Evolutionary conservation across 1,284 basidiomycete genomes (phyloP).

Genomic region (Naganishia sp.): DNA sequence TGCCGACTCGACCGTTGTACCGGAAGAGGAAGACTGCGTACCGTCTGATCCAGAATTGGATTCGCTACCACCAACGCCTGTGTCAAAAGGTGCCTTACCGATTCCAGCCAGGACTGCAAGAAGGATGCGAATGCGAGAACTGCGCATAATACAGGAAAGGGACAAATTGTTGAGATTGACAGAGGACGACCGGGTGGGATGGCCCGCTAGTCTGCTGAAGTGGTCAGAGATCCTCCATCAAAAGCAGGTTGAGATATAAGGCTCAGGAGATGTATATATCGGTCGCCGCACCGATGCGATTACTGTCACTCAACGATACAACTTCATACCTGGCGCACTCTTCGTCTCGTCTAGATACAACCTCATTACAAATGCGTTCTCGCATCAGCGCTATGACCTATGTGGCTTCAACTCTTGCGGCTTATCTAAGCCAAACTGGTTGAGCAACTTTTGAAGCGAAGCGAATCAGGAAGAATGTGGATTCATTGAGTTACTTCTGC

Average conservation of each 20-base stretch:
- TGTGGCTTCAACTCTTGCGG: slow-evolving; percentile 1
- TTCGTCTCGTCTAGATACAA: neutral
- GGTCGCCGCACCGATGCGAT: too few species aligned
- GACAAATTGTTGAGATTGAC: slow-evolving; percentile 56
- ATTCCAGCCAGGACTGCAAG: slow-evolving; percentile 63
- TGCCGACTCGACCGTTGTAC: slow-evolving; percentile 32
- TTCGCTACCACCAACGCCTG: slow-evolving; percentile 34
- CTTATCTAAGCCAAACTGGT: neutral
- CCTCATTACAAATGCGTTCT: neutral
- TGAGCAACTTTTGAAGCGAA: neutral
- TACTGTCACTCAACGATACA: too few species aligned
- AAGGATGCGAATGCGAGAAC: slow-evolving; percentile 77
- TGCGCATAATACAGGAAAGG: slow-evolving; percentile 76
- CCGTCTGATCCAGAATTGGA: slow-evolving; percentile 40
- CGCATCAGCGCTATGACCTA: neutral
- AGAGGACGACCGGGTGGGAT: slow-evolving; percentile 40
- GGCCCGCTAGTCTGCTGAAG: slow-evolving; percentile 43
- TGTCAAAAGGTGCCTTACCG: slow-evolving; percentile 18
- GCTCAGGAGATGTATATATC: too few species aligned
- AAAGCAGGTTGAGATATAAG: neutral
- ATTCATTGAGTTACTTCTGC: neutral
- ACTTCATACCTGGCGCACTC: too few species aligned
- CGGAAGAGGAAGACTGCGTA: slow-evolving; percentile 42
- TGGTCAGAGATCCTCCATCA: slow-evolving; percentile 37
- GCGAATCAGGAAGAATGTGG: neutral